Base-by-base conservation (phyloP, 179 eudicot genomes). In the Corrigiola litoralis region DNA sequence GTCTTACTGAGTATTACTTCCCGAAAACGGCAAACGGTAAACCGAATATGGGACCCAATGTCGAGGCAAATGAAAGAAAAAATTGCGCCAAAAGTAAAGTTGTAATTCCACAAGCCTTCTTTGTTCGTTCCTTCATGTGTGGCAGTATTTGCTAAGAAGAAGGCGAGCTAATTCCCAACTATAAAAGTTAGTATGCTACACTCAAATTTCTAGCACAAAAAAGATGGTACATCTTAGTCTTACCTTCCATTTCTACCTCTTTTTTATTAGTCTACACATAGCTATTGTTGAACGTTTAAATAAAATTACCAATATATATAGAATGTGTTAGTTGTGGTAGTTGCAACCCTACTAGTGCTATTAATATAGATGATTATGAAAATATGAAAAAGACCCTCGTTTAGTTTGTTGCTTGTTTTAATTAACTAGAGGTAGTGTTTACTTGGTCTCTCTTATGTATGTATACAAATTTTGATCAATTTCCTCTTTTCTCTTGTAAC, bases 121-220 rank as follows among this genome's bases (percentile, higher is more conserved):
- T 50, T 50, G 16, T 13, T 50, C 17, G 55, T 48, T 16, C 37
- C 13, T 28, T 28, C 29, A 1, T 57, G 24, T 34, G 6, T 16
- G 32, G 54, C 27, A n/a, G 12, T 53, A 36, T 64, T 70, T 14
- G 63, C 17, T 32, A 23, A 59, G 51, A 52, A 42, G 53, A 71
- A 45, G 75, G 48, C 69, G 63, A 71, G 56, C 75, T 11, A 71
- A 66, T 63, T 62, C 57, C 38, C 69, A 63, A 62, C 74, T 0
- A 71, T 54, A n/a, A n/a, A n/a, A n/a, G n/a, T n/a, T 32, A 4
- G 3, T 14, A 46, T 31, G 31, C 63, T 47, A 3, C 24, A 33
- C 70, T 40, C 66, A 45, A 36, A 4, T 13, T 44, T 13, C 48
- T 33, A 28, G 12, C 49, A 42, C n/a, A 28, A 13, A 5, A 13